Percentiles rank a stretch among this genome's conserved stretches.
phyloP scores from a whole-genome alignment of 2,329 filamentous ascomycete genomes.

The Xylariales sp. region DNA sequence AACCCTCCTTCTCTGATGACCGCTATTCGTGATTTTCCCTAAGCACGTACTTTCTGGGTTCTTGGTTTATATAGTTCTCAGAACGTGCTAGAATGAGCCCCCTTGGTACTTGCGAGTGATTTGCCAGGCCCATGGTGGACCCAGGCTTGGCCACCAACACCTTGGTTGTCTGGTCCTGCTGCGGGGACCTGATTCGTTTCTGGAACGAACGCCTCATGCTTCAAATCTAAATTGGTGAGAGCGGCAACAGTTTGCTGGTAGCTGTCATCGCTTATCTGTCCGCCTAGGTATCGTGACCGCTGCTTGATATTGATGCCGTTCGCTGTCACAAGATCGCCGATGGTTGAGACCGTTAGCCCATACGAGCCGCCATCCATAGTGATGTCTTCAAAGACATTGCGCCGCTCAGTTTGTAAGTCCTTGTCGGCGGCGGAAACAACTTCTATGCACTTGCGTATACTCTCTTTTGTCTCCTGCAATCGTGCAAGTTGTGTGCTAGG shows the following conservation, averaged over 20 bases:
- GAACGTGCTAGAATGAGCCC: no score
- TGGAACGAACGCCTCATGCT: no score
- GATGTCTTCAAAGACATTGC: conserved; percentile 10
- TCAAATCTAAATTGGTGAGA: conserved; percentile 6
- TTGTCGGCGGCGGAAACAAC: conserved; percentile 7
- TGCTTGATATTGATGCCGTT: conserved; percentile 3
- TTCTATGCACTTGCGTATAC: conserved; percentile 8
- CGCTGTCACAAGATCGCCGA: conserved; percentile 6
- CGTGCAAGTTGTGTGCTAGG: conserved; percentile 4
- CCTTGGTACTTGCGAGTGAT: no score
- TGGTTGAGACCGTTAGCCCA: conserved; percentile 9
- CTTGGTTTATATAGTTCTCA: no score
- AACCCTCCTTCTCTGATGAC: no score
- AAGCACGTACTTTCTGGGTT: no score
- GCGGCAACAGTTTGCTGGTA: conserved; percentile 8
- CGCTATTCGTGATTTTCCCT: no score
- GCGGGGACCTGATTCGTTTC: no score
- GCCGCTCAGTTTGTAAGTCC: conserved; percentile 4
- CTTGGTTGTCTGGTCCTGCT: no score
- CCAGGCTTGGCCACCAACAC: no score
- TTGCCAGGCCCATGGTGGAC: no score
- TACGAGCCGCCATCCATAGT: conserved; percentile 7
- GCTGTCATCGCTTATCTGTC: conserved; percentile 9
- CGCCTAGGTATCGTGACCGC: conserved; percentile 5
- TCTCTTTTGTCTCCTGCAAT: conserved; percentile 8